Base-by-base conservation (phyloP, 805 yeast species). In the Saccharomyces eubayanus region DNA sequence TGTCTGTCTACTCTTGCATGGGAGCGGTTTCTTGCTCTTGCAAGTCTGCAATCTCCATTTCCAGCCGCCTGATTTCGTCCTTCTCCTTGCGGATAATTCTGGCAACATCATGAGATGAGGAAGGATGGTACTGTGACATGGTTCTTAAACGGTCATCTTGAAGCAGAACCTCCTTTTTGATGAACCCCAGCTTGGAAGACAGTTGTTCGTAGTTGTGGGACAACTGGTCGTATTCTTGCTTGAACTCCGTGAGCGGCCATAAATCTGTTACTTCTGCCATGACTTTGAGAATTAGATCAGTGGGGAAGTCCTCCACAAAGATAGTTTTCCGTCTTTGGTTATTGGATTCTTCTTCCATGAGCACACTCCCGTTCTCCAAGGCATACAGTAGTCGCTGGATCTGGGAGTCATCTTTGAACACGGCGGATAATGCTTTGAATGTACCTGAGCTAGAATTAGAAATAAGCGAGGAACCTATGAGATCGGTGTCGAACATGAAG, bases 1-100 rank as follows among this genome's bases (percentile, higher is more conserved):
- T n/a, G n/a, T n/a, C n/a, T n/a, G n/a, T n/a, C 5, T 36, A 36
- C 20, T 16, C 43, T 36, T 16, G 5, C 12, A 40, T 14, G 5
- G 30, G 16, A 21, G 21, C 27, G 20, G 31, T 31, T 28, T 29
- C 50, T 10, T 27, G 11, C 28, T 20, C 21, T 48, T 52, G 53
- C 11, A 57, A 36, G n/a, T 46, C 46, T 21, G 43, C 52, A 5
- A 79, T 57, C 51, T 74, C 70, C 20, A 55, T 59, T 54, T 80
- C 80, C 40, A 82, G 63, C 21, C 62, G 63, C 47, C 57, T 64
- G 8, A 82, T 75, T 58, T 78, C 82, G 20, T 63, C 68, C 57
- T 77, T 80, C 56, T 79, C 84, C 40, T 65, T 65, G 5, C 59
- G 66, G 1, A 82, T 77, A 51, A 75, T 57, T 41, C 73, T 77